Evolutionary conservation across 202 grass and related monocot genomes (phyloP), one percentile per base, ranked within the genome.

Genomic region (Zoysia matrella): DNA sequence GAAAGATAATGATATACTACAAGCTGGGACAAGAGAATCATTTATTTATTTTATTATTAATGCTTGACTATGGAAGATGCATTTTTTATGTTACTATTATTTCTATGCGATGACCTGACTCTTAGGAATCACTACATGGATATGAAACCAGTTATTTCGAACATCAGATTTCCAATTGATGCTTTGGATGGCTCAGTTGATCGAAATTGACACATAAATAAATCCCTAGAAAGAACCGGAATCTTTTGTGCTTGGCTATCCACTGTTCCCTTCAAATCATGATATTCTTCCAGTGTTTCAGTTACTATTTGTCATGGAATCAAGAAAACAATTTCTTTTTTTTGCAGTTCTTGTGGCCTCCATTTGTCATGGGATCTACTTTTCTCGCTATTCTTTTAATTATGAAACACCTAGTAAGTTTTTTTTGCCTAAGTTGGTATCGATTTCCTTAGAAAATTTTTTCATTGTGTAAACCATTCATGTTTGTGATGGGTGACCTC

Each of bases 291-390:
- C 65, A 11, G 46, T 81, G 46, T 72, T 79, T 72, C 11, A 51
- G 42, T 48, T 58, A 75, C 72, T 8, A 66, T 67, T 71, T 14
- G 42, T 72, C 60, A 83, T 47, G 74, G 69, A 74, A 73, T 65
- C 87, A 46, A 71, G 57, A 51, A 76, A 81, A 41, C 53, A 73
- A 40, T 70, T 73, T 74, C 7, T 36, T 36, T 45, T 79, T 79
- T 90, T 87, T 81, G 71, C 86, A 97, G 94, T 97, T 97, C 70
- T 92, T 84, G 42, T 98, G 95, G 92, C 95, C 86, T 52, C 95
- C 92, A 73, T 98, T 98, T 80, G 76, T 98, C 10, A 91, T 93
- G 92, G 95, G 95, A 86, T 98, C 86, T 53, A 76, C 8, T 71
- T 90, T 98, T 80, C 92, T 98, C 68, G 65, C 61, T 44, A 72